Percentiles rank a stretch among this genome's conserved stretches.
phyloP scores from a whole-genome alignment of 2,329 filamentous ascomycete genomes.

The Colletotrichum brevisporum region DNA sequence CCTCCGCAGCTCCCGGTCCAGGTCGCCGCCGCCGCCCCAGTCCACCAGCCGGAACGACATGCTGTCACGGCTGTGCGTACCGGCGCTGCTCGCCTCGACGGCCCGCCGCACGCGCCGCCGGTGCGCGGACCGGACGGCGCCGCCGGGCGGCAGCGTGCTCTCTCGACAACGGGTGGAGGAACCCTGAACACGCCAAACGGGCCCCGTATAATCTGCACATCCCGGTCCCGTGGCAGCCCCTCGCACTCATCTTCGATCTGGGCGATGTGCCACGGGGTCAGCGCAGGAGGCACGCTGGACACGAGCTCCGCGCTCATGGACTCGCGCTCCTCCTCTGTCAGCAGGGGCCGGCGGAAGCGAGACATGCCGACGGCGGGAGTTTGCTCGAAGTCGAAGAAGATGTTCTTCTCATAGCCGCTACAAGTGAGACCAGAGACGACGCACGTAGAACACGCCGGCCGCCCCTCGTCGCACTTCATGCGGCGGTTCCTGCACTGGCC shows the following conservation, averaged over 20 bases:
- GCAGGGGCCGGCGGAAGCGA: slow-evolving; percentile 53
- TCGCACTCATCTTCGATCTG: slow-evolving; percentile 50
- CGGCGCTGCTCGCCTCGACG: slow-evolving; percentile 41
- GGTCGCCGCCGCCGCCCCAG: slow-evolving; percentile 45
- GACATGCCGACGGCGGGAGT: slow-evolving; percentile 42
- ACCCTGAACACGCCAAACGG: slow-evolving; percentile 37
- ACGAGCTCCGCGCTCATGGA: slow-evolving; percentile 53
- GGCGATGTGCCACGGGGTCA: slow-evolving; percentile 39
- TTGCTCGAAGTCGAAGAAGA: slow-evolving; percentile 49
- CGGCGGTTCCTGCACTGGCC: slow-evolving; percentile 53
- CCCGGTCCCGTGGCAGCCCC: slow-evolving; percentile 1
- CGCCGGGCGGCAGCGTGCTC: slow-evolving; percentile 48
- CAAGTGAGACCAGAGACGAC: slow-evolving; percentile 46
- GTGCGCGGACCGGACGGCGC: slow-evolving; percentile 35
- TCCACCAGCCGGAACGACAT: slow-evolving; percentile 49
- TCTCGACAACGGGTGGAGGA: slow-evolving; percentile 42
- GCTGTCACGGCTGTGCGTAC: slow-evolving; percentile 45
- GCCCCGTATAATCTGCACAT: slow-evolving; percentile 28
- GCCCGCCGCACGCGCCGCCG: slow-evolving; percentile 41
- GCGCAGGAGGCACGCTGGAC: slow-evolving; percentile 45
- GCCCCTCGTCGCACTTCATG: slow-evolving; percentile 55
- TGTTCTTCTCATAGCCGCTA: slow-evolving; percentile 52
- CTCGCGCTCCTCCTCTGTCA: slow-evolving; percentile 53
- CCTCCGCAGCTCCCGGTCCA: slow-evolving; percentile 49
- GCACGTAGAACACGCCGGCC: slow-evolving; percentile 52